A percentile compares a stretch with the other conserved stretches of the same genome.
phyloP scores from a whole-genome alignment of 2,329 filamentous ascomycete genomes.

The Raffaelea albimanens region DNA sequence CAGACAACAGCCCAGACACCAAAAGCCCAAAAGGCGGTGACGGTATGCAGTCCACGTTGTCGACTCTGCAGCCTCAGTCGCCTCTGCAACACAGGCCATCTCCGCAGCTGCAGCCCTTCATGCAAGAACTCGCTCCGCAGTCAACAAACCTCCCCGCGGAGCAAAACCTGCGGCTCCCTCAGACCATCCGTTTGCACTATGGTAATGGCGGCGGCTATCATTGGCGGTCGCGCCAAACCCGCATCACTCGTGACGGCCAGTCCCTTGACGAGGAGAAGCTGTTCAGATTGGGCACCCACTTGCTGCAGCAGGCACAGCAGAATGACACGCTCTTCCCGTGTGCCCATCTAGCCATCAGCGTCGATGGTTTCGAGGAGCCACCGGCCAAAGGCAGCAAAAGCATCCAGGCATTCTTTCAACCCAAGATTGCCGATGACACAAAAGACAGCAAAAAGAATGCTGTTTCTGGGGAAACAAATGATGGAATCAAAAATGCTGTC shows the following conservation, averaged over 20 bases:
- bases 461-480: not conserved
- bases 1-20: no score
- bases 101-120: not conserved
- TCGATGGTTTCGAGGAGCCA: slow-evolving; percentile 84
- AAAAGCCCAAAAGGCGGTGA: not conserved
- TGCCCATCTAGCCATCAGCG: slow-evolving; percentile 76
- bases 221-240: slow-evolving; percentile 57
- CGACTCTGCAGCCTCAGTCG: not conserved
- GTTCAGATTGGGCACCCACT: slow-evolving; percentile 64
- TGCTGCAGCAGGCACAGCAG: slow-evolving; percentile 67
- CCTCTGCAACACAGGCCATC: not conserved
- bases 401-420: slow-evolving; percentile 66
- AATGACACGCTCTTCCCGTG: slow-evolving; percentile 86
- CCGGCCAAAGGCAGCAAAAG: slow-evolving; percentile 70
- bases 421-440: not conserved
- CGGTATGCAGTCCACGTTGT: not conserved
- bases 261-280: slow-evolving; percentile 62
- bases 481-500: not conserved
- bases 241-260: slow-evolving; percentile 64
- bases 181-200: slow-evolving; percentile 77
- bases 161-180: slow-evolving; percentile 79
- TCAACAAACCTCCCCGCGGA: slow-evolving; percentile 44
- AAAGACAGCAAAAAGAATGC: not conserved
- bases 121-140: no score
- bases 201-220: slow-evolving; percentile 53